A percentile compares a stretch with the other conserved stretches of the same genome.
These are phyloP conservation scores for Lindgomyces ingoldianus DNA, from an alignment of 495 filamentous ascomycete genomes.

Conservation along the genomic window DNA sequence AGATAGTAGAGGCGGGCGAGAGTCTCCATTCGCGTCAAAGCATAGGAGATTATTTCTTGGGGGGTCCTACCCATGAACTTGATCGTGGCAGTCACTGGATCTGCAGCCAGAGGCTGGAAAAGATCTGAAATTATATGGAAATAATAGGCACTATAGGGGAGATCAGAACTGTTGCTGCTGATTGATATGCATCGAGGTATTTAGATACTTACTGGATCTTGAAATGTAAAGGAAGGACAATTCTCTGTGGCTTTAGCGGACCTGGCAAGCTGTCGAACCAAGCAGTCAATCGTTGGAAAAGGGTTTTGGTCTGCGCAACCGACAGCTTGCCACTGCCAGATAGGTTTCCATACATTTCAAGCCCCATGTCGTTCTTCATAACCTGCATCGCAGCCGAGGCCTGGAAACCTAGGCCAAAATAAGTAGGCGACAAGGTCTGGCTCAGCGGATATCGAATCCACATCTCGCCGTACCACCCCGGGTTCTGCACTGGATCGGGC, in stretches of 20 bases:
- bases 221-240: not conserved
- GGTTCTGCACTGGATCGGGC: not conserved
- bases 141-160: not conserved
- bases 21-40: not conserved
- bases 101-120: not conserved
- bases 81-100: not conserved
- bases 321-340: not conserved
- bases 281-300: not conserved
- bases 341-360: not conserved
- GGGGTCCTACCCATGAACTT: not conserved
- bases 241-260: not conserved
- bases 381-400: not conserved
- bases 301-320: not conserved
- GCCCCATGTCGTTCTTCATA: not conserved
- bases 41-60: not conserved
- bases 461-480: not conserved
- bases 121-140: not conserved
- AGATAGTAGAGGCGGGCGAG: not conserved
- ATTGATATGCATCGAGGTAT: not conserved
- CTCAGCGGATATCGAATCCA: not conserved
- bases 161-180: not conserved
- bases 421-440: not conserved
- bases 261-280: not conserved
- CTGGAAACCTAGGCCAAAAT: not conserved
- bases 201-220: not conserved